Percentiles rank a stretch among this genome's conserved stretches.
phyloP scores from a whole-genome alignment of 2,329 filamentous ascomycete species.

The Hawksworthiomyces lignivorus region DNA sequence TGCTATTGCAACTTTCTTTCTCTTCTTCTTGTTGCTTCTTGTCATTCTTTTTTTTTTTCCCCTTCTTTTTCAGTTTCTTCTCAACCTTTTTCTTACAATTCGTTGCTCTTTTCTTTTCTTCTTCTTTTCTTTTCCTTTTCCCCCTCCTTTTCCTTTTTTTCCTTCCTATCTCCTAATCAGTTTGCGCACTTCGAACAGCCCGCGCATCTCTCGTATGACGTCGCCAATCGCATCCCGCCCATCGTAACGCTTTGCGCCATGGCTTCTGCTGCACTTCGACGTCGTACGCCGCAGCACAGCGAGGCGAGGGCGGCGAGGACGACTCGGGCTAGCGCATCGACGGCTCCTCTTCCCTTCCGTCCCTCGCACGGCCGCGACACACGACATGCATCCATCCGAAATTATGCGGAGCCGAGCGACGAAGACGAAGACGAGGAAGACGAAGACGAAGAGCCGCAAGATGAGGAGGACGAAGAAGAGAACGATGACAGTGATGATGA shows the following conservation, averaged over 20 bases:
- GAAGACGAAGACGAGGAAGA: constrained; percentile 6
- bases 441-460: background rate
- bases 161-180: too few species aligned
- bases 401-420: constrained; percentile 4
- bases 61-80: too few species aligned
- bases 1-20: too few species aligned
- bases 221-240: too few species aligned
- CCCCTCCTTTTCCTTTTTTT: background rate
- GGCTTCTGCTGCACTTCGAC: too few species aligned
- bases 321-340: too few species aligned
- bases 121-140: background rate
- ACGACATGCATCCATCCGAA: constrained; percentile 6
- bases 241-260: too few species aligned
- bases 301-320: too few species aligned
- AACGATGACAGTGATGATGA: background rate
- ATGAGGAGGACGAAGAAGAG: background rate
- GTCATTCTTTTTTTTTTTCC: background rate
- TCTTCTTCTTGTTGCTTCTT: background rate
- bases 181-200: too few species aligned
- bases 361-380: constrained; percentile 7
- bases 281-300: background rate
- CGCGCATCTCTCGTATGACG: too few species aligned
- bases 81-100: too few species aligned
- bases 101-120: background rate
- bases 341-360: background rate